These are phyloP conservation scores for Ophiostoma montium DNA, from an alignment of 2,329 filamentous ascomycete genomes.

Conservation along the genomic window DNA sequence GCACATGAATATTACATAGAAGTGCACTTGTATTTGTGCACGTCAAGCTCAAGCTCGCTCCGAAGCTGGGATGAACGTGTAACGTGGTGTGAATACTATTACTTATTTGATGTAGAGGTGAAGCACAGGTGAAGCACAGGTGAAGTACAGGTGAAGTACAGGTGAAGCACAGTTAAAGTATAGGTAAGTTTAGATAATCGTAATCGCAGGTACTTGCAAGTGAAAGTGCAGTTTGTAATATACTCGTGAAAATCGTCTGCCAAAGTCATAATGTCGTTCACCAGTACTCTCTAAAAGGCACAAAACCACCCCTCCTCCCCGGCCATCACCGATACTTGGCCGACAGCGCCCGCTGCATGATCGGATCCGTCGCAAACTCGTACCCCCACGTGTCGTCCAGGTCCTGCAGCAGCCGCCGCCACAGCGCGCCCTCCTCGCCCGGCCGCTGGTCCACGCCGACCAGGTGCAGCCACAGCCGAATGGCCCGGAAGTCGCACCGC, in stretches of 20 bases:
- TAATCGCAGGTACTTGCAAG: too few species aligned
- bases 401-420: constrained; percentile 12
- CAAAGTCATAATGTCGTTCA: too few species aligned
- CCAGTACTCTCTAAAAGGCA: too few species aligned
- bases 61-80: too few species aligned
- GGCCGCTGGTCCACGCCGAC: constrained; percentile 10
- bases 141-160: too few species aligned
- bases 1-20: too few species aligned
- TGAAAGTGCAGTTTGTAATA: too few species aligned
- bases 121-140: background rate
- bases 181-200: too few species aligned
- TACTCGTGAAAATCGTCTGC: background rate
- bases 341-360: background rate
- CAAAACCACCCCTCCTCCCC: too few species aligned
- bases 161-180: too few species aligned
- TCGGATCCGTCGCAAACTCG: constrained; percentile 8
- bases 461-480: constrained; percentile 15
- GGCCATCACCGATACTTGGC: background rate
- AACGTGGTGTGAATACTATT: background rate
- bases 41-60: too few species aligned
- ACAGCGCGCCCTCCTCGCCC: constrained; percentile 12
- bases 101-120: background rate
- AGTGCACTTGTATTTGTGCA: too few species aligned
- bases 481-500: constrained; percentile 15
- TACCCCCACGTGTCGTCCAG: constrained; percentile 14